These are phyloP conservation scores for Stemphylium vesicarium DNA, from an alignment of 2,329 filamentous ascomycete genomes.

Conservation along the genomic window DNA sequence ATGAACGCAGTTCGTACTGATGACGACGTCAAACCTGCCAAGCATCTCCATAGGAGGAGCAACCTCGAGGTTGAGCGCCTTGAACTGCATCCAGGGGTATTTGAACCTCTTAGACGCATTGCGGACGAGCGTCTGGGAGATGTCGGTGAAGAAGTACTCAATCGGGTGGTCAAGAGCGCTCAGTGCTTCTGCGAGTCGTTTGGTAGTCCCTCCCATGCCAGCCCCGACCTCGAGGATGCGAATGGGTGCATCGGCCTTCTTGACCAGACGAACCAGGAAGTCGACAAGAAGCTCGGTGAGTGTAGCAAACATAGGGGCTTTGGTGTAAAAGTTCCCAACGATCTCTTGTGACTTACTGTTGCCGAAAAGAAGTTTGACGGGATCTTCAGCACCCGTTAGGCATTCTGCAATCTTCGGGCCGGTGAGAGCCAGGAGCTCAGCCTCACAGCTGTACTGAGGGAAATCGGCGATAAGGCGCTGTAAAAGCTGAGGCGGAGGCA, in stretches of 20 bases:
- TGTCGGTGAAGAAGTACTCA: conserved; percentile 51
- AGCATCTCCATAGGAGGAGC: conserved; percentile 1
- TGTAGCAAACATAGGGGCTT: conserved; percentile 25
- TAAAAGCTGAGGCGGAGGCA: conserved; percentile 1
- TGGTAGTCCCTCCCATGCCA: conserved; percentile 50
- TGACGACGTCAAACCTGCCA: conserved; percentile 15
- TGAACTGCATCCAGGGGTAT: conserved; percentile 43
- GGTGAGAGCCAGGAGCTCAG: conserved; percentile 15
- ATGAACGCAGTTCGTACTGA: conserved; percentile 32
- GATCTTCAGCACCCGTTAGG: conserved; percentile 17
- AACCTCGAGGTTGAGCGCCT: conserved; percentile 35
- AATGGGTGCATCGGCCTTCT: conserved; percentile 15
- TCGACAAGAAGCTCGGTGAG: conserved; percentile 20
- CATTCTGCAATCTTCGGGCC: conserved; percentile 21
- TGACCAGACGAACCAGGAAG: conserved; percentile 9
- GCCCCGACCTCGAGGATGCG: conserved; percentile 49
- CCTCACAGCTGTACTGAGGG: conserved; percentile 18
- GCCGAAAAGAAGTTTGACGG: conserved; percentile 22
- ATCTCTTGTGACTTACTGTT: conserved; percentile 13
- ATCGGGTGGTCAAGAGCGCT: conserved; percentile 16
- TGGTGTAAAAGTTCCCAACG: conserved; percentile 22
- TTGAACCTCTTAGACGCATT: conserved; percentile 38
- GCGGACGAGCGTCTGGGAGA: conserved; percentile 48
- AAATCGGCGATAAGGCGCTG: conserved; percentile 5
- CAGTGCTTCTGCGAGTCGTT: conserved; percentile 17